Evolutionary conservation across 2,329 filamentous ascomycete genomes (phyloP), one percentile per base, ranked within the genome.

Genomic region (Dendrostoma leiphaemia): DNA sequence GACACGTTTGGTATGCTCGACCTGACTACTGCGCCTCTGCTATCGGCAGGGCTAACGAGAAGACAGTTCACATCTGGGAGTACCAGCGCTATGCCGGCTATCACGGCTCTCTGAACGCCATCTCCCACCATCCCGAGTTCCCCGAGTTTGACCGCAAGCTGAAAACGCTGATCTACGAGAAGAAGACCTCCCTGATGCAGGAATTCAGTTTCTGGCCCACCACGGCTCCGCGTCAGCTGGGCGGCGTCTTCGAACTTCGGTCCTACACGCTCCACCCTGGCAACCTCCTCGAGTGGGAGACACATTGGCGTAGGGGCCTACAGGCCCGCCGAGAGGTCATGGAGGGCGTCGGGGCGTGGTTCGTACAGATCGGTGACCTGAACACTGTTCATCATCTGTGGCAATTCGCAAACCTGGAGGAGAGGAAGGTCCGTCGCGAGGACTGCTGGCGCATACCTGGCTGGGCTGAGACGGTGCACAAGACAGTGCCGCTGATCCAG

Each of bases 181-280:
- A 96, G 78, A 85, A 86, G 62, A 89, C 88, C 4, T 97, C 92
- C 0, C 81, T 99, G 48, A 99, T 99, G 94, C 94, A 99, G 71
- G 94, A 99, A 72, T 99, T 99, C 74, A 96, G 92, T 32, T 99
- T 99, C 81, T 99, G 94, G 94, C 94, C 94, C 1, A 99, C 94
- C 3, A 93, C 91, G 0, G 82, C 92, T 5, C 94, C 94, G 0
- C 90, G 94, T 57, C 80, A 90, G 65, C 83, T 99, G 1, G 94
- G 94, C 52, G 94, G 94, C 43, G 74, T 99, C 38, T 99, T 99
- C 68, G 94, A 99, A 76, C 81, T 99, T 31, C 90, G 94, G 49
- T 97, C 94, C 2, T 99, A 99, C 77, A 97, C 91, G 5, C 82
- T 99, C 21, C 91, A 97, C 69, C 94, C 94, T 0, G 94, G 94